phyloP scores from a whole-genome alignment of 2,329 filamentous ascomycete species.

The Trichophaea hybrida region DNA sequence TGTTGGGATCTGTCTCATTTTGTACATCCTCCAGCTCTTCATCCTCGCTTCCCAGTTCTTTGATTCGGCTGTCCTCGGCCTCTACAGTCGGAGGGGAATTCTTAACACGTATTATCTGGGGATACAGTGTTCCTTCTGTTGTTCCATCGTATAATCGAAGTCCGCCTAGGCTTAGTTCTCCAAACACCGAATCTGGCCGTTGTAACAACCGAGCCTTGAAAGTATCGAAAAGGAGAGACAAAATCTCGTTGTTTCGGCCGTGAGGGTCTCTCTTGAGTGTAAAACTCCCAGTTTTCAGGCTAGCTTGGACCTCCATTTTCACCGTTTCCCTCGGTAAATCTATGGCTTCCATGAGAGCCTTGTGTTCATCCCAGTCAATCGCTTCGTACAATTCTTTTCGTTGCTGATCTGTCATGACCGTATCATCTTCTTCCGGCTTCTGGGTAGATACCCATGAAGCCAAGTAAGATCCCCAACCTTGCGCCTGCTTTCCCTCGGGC shows the following conservation, averaged over 20 bases:
- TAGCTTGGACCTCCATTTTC: slow-evolving; percentile 83
- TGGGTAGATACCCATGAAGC: slow-evolving; percentile 67
- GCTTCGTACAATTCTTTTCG: slow-evolving; percentile 91
- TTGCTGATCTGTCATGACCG: slow-evolving; percentile 86
- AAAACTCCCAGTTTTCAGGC: slow-evolving; percentile 90
- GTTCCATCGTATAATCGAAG: slow-evolving; percentile 93
- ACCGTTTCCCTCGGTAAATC: slow-evolving; percentile 82
- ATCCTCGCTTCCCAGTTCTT: slow-evolving; percentile 38
- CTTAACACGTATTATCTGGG: slow-evolving; percentile 92
- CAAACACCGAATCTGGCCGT: slow-evolving; percentile 76
- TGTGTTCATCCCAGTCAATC: slow-evolving; percentile 97
- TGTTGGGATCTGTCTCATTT: slow-evolving; percentile 31
- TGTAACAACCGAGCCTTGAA: slow-evolving; percentile 85
- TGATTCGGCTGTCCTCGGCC: slow-evolving; percentile 36
- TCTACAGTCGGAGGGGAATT: slow-evolving; percentile 31
- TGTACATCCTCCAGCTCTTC: slow-evolving; percentile 32
- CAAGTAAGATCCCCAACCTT: slow-evolving; percentile 51
- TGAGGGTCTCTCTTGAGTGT: slow-evolving; percentile 78
- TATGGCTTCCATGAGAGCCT: slow-evolving; percentile 70
- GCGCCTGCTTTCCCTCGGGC: slow-evolving; percentile 46
- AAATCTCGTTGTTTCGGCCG: slow-evolving; percentile 56
- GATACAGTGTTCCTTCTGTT: slow-evolving; percentile 76
- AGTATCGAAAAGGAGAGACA: slow-evolving; percentile 85
- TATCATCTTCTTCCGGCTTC: slow-evolving; percentile 42
- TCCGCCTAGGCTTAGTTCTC: slow-evolving; percentile 79